Conservation (phyloP, 2,329 filamentous ascomycete species). For the Cercospora zeina region DNA sequence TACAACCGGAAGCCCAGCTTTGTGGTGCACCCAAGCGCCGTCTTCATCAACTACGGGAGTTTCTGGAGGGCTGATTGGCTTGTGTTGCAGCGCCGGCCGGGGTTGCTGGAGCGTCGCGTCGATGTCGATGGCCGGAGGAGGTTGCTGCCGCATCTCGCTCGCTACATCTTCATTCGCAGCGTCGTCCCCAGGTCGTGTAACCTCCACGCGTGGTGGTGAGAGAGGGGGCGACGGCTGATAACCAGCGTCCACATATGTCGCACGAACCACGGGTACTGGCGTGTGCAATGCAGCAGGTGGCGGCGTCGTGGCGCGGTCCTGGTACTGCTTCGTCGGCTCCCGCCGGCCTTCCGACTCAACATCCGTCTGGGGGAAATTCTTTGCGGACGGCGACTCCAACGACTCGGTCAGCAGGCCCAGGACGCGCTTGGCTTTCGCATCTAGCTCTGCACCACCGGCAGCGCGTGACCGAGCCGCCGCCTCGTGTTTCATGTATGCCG, state of each 20-base stretch:
- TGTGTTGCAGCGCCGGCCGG: slow-evolving; percentile 15
- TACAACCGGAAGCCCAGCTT: slow-evolving; percentile 24
- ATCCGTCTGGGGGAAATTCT: slow-evolving; percentile 19
- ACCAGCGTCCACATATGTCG: slow-evolving; percentile 69
- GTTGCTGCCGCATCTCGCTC: slow-evolving; percentile 19
- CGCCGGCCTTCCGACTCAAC: slow-evolving; percentile 21
- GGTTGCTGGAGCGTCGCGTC: slow-evolving; percentile 21
- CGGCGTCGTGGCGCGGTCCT: slow-evolving; percentile 30
- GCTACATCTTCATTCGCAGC: slow-evolving; percentile 18
- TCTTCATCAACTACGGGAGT: slow-evolving; percentile 56
- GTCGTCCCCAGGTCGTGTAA: slow-evolving; percentile 21
- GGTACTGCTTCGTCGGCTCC: slow-evolving; percentile 21
- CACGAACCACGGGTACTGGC: slow-evolving; percentile 32
- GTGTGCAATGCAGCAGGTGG: slow-evolving; percentile 20
- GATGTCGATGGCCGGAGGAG: slow-evolving; percentile 17
- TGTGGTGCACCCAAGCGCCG: slow-evolving; percentile 30
- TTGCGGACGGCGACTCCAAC: slow-evolving; percentile 19
- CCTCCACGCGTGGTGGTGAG: slow-evolving; percentile 59
- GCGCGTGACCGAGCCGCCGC: slow-evolving; percentile 47
- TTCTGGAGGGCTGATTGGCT: slow-evolving; percentile 63
- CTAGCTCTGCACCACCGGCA: slow-evolving; percentile 35
- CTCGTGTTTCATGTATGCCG: slow-evolving; percentile 43
- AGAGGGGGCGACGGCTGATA: slow-evolving; percentile 81
- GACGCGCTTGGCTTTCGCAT: slow-evolving; percentile 51
- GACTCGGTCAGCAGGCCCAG: slow-evolving; percentile 40